Evolutionary conservation across 345 rosid genomes (phyloP).

Genomic region (Gossypium stocksii): DNA sequence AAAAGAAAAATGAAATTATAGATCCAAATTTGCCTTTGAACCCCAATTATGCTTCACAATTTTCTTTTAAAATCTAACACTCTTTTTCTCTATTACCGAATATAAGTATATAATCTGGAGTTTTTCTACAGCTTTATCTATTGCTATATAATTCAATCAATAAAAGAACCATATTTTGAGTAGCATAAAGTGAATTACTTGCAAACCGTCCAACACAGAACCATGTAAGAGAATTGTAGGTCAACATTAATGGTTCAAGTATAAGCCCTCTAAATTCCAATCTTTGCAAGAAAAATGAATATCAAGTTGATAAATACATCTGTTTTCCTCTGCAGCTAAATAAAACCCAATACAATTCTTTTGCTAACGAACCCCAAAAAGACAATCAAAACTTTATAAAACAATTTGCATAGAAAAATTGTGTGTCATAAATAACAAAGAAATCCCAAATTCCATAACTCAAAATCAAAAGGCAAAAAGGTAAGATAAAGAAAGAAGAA

Average conservation of each 20-base stretch:
- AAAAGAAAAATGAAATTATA: neutral
- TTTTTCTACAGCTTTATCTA: neutral
- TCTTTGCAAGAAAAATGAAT: neutral
- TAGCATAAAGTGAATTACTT: neutral
- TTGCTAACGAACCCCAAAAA: neutral
- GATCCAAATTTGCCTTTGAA: neutral
- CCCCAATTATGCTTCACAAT: neutral
- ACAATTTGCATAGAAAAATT: neutral
- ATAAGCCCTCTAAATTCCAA: neutral
- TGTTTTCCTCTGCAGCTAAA: neutral
- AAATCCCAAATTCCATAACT: neutral
- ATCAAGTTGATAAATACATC: neutral
- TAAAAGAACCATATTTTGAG: neutral
- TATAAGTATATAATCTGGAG: neutral
- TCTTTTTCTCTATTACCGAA: neutral
- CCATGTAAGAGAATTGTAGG: neutral
- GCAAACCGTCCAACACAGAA: neutral
- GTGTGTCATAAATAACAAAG: neutral
- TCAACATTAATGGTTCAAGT: neutral
- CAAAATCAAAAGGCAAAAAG: conserved; percentile 7
- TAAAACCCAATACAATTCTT: neutral
- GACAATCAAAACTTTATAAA: neutral
- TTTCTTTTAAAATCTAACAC: neutral
- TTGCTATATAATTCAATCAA: neutral
- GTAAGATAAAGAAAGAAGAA: neutral